These are phyloP conservation scores for Pythium volutum DNA, from an alignment of 352 stramenopile species.

Conservation along the genomic window DNA sequence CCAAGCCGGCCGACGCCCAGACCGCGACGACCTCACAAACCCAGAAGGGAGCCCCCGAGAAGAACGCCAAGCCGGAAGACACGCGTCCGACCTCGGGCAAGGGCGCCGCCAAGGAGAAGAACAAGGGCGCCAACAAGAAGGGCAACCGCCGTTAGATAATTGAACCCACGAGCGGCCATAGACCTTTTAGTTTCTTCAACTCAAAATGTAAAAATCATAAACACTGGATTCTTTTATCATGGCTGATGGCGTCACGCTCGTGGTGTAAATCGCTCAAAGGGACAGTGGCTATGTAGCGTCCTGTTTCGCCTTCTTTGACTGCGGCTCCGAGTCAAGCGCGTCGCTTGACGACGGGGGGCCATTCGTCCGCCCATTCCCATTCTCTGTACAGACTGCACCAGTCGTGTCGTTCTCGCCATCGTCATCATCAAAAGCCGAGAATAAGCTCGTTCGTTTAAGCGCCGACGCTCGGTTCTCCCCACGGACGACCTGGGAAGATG, in stretches of 20 bases:
- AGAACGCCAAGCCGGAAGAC: constrained; percentile 20
- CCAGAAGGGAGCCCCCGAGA: constrained; percentile 20
- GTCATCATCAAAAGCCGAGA: too few relatives aligned
- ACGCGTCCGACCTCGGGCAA: constrained; percentile 18
- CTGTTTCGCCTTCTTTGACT: neutral
- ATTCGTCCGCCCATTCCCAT: too few relatives aligned
- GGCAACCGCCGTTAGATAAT: constrained; percentile 20
- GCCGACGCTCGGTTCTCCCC: too few relatives aligned
- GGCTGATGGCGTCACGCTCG: too few relatives aligned
- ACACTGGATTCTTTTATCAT: too few relatives aligned
- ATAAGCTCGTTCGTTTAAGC: too few relatives aligned
- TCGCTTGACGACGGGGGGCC: neutral
- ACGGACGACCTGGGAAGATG: neutral
- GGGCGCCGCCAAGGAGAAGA: constrained; percentile 21
- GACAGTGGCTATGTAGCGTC: too few relatives aligned
- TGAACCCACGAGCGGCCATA: too few relatives aligned
- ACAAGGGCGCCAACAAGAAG: constrained; percentile 26
- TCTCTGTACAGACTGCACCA: neutral
- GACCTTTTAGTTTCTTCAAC: too few relatives aligned
- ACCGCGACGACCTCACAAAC: constrained; percentile 5
- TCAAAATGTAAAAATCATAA: too few relatives aligned
- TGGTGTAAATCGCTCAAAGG: too few relatives aligned
- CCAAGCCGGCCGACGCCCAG: neutral
- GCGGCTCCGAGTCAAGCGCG: neutral
- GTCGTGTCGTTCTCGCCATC: neutral